Evolutionary conservation across 305 asterid genomes (phyloP).

Genomic region (Ajuga reptans): DNA sequence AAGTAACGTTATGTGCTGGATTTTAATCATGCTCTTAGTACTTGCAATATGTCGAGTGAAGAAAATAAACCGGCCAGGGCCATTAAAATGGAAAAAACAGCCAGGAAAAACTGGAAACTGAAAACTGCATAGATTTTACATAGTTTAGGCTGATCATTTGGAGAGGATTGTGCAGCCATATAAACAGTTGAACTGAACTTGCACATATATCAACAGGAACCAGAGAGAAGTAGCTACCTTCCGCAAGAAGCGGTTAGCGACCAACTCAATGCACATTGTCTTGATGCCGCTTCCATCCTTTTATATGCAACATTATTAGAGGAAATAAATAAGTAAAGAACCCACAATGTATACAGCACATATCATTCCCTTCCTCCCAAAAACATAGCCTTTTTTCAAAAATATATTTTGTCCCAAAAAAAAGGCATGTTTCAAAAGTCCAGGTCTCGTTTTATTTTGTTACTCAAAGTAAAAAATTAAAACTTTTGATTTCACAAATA

Average conservation of each 20-base stretch:
- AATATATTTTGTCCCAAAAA: too few relatives aligned
- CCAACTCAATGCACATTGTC: conserved; percentile 86
- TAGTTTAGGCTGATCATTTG: neutral
- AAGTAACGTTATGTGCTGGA: neutral
- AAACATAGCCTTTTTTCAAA: too few relatives aligned
- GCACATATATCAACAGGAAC: conserved; percentile 3
- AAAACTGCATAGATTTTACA: neutral
- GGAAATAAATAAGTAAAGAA: neutral
- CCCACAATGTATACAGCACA: neutral
- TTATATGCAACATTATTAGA: conserved; percentile 4
- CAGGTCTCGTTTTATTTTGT: too few relatives aligned
- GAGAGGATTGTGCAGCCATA: neutral
- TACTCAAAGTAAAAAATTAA: too few relatives aligned
- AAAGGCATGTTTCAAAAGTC: too few relatives aligned
- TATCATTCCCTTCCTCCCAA: too few relatives aligned
- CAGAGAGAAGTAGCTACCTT: conserved; percentile 47
- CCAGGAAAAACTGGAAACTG: neutral
- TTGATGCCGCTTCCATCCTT: conserved; percentile 48
- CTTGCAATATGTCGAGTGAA: neutral
- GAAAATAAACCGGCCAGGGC: neutral
- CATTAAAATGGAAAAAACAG: neutral
- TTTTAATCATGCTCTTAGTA: neutral
- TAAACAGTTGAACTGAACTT: neutral
- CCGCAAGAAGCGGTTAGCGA: conserved; percentile 88
- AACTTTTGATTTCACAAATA: too few relatives aligned